Base-by-base conservation (phyloP, 2,329 filamentous ascomycete genomes). In the Fonsecaea monophora region DNA sequence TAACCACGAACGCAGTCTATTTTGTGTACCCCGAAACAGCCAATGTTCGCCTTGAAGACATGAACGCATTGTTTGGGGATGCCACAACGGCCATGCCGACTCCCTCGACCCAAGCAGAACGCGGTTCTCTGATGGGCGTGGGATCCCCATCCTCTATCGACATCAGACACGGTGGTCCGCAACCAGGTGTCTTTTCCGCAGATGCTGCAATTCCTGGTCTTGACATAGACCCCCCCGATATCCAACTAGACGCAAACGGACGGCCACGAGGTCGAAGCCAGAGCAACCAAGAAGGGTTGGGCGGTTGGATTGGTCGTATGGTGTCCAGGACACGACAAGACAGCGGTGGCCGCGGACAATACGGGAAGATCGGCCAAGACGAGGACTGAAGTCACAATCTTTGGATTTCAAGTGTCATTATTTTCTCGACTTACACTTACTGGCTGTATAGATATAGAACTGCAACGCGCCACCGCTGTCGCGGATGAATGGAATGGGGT, bases 21-120 rank as follows among this genome's bases (percentile, higher is more conserved):
- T 98, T 98, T 80, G 87, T 97, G 72, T 99, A 98, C 78, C 95
- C 95, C 35, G 95, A 99, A 80, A 99, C 95, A 0, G 95, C 94
- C 72, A 96, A 96, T 74, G 89, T 99, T 65, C 90, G 94, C 65
- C 85, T 99, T 59, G 95, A 99, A 80, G 95, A 99, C 73, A 99
- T 99, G 95, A 92, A 96, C 77, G 86, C 88, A 2, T 82, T 99
- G 15, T 99, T 99, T 75, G 95, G 95, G 71, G 95, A 99, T 78
- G 92, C 94, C 40, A 95, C 92, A 32, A 94, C 92, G 2, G 87
- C 90, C 10, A 89, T 92, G 80, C 87, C 88, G 4, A 97, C 94
- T 0, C 94, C 94, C 1, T 87, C 89, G 53, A 84, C 92, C 1
- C 85, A 89, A 66, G 89, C 89, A 12, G 93, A 97, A 79, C 89